Percentiles rank a stretch among this genome's conserved stretches.
These are phyloP conservation scores for Starmerella potacharoeniae DNA, from an alignment of 805 yeast species.

Conservation along the genomic window DNA sequence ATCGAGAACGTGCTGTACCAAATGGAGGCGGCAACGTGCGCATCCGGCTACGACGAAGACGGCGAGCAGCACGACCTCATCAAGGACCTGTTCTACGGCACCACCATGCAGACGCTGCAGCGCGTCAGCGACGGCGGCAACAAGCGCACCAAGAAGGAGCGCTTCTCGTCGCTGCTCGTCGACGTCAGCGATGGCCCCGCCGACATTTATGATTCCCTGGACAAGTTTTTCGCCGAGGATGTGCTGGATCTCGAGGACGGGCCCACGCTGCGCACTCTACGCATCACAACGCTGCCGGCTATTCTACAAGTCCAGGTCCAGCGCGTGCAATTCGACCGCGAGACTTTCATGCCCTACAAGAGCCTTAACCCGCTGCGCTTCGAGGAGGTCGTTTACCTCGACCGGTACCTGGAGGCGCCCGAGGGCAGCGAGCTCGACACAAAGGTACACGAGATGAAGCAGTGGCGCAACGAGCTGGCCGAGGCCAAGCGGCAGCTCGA, in stretches of 20 bases:
- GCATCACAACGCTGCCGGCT: slow-evolving; percentile 62
- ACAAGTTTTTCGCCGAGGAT: slow-evolving; percentile 68
- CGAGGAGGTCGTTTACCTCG: slow-evolving; percentile 67
- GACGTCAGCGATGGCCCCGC: slow-evolving; percentile 82
- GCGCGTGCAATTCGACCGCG: slow-evolving; percentile 81
- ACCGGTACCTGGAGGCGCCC: slow-evolving; percentile 60
- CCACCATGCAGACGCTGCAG: slow-evolving; percentile 60
- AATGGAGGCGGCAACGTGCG: slow-evolving; percentile 46
- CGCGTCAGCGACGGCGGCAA: slow-evolving; percentile 27
- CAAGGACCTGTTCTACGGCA: slow-evolving; percentile 74
- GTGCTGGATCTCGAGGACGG: slow-evolving; percentile 56
- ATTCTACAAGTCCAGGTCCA: slow-evolving; percentile 87
- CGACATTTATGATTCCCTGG: slow-evolving; percentile 82
- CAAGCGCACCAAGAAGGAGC: slow-evolving; percentile 49
- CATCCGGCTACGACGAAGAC: slow-evolving; percentile 38
- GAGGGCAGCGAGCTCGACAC: slow-evolving; percentile 40
- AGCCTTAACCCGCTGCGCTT: slow-evolving; percentile 74
- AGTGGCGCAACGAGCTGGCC: slow-evolving; percentile 40
- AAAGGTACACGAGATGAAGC: slow-evolving; percentile 44
- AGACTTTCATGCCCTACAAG: slow-evolving; percentile 61
- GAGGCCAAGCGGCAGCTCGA: slow-evolving; percentile 12
- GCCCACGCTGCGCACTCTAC: slow-evolving; percentile 57
- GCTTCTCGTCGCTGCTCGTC: slow-evolving; percentile 71
- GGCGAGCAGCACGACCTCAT: slow-evolving; percentile 81
- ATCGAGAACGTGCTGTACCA: slow-evolving; percentile 88